phyloP scores from a whole-genome alignment of 1,284 basidiomycete genomes.

The Boletellus dicymbophilus region DNA sequence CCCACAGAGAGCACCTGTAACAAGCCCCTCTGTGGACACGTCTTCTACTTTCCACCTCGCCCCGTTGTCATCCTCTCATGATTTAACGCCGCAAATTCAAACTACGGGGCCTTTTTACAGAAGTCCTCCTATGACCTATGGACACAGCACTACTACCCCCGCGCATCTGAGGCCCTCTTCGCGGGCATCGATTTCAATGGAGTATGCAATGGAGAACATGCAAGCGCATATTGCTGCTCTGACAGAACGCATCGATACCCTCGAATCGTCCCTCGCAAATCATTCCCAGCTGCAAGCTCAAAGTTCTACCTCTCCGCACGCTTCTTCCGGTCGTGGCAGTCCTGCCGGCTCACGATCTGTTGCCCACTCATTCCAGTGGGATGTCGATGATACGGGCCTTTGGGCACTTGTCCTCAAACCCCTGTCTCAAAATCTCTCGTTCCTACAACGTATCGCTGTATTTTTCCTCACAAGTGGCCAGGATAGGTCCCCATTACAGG shows the following conservation, averaged over 20 bases:
- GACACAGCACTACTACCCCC: conserved; percentile 31
- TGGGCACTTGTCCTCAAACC: conserved; percentile 76
- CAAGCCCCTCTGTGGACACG: conserved; percentile 41
- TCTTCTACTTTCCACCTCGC: conserved; percentile 39
- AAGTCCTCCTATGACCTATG: conserved; percentile 21
- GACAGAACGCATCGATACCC: conserved; percentile 80
- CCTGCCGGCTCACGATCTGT: conserved; percentile 35
- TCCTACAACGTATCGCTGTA: conserved; percentile 46
- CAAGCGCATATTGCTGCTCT: conserved; percentile 90
- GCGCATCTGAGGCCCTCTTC: conserved; percentile 43
- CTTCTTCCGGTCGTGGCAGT: conserved; percentile 41
- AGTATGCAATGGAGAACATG: conserved; percentile 78
- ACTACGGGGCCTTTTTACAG: conserved; percentile 40
- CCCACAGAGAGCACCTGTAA: conserved; percentile 39
- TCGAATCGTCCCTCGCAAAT: conserved; percentile 56
- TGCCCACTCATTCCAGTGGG: conserved; percentile 48
- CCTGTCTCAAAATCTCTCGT: conserved; percentile 47
- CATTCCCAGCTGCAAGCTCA: conserved; percentile 37
- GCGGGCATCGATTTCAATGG: conserved; percentile 45
- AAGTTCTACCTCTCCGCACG: conserved; percentile 39
- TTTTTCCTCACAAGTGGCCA: conserved; percentile 58
- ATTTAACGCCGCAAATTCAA: conserved; percentile 39
- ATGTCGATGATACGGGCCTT: conserved; percentile 74
- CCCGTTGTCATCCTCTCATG: conserved; percentile 38
- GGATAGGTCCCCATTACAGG: conserved; percentile 59